Evolutionary conservation across 805 yeast species (phyloP).

Genomic region (Yamadazyma nakazawae): DNA sequence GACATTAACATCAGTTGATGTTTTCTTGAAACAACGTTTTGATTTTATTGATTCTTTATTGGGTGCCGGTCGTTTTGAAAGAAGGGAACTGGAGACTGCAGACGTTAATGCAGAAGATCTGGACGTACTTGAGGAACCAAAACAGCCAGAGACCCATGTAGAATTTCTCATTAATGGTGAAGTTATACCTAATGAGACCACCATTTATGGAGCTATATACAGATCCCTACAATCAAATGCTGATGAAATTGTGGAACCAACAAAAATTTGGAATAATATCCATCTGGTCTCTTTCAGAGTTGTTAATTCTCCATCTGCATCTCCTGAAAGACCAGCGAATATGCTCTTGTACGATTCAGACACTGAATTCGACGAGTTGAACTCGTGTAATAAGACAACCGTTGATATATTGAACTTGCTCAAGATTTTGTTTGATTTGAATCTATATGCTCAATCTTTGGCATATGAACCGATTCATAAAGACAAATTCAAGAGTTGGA

Average conservation of each 20-base stretch:
- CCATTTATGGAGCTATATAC: constrained; percentile 74
- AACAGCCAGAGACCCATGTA: constrained; percentile 23
- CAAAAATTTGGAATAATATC: constrained; percentile 53
- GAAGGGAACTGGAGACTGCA: constrained; percentile 5
- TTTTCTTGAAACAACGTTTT: constrained; percentile 43
- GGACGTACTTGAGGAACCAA: constrained; percentile 1
- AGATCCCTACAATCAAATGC: constrained; percentile 41
- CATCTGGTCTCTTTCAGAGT: constrained; percentile 30
- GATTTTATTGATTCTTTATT: constrained; percentile 25
- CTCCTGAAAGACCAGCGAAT: constrained; percentile 5
- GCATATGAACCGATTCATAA: background rate
- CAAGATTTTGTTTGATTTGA: constrained; percentile 44
- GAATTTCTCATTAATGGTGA: constrained; percentile 61
- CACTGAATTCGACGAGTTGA: constrained; percentile 18
- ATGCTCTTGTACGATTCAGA: constrained; percentile 10
- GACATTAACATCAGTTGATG: constrained; percentile 50
- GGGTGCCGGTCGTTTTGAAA: constrained; percentile 5
- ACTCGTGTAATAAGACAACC: constrained; percentile 26
- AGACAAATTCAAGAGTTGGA: constrained; percentile 62
- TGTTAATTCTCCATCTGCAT: constrained; percentile 4
- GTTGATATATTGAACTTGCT: constrained; percentile 46
- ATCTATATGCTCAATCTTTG: constrained; percentile 17
- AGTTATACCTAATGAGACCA: constrained; percentile 58
- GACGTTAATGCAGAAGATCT: constrained; percentile 2
- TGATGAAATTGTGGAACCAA: constrained; percentile 42